Evolutionary conservation across 306 rosid genomes (phyloP).

Genomic region (Ormosia emarginata): DNA sequence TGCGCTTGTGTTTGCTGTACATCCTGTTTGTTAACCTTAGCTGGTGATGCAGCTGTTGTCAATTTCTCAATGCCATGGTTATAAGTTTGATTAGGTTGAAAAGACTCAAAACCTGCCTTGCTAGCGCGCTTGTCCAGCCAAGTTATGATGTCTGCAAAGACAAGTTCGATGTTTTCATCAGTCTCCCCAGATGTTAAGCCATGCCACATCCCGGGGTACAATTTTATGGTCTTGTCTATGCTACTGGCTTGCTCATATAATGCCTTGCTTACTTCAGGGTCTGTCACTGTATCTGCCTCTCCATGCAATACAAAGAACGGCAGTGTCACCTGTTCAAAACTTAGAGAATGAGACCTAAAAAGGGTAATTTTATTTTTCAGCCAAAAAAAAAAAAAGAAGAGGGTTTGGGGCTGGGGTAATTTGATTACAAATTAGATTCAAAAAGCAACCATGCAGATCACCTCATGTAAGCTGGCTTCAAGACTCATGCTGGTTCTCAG

Average conservation of each 20-base stretch:
- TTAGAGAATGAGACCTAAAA: not conserved
- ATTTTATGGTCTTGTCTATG: conserved; percentile 68
- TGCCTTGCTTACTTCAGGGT: conserved; percentile 78
- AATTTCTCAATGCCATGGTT: not conserved
- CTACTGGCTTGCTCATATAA: conserved; percentile 65
- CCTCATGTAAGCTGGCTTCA: conserved; percentile 62
- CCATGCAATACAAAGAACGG: conserved; percentile 90
- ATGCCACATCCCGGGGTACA: conserved; percentile 93
- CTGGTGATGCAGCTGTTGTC: not conserved
- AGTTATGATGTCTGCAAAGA: conserved; percentile 59
- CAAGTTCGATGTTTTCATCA: conserved; percentile 62
- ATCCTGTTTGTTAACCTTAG: not conserved
- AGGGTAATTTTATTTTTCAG: not conserved
- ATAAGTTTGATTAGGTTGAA: not conserved
- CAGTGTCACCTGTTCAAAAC: conserved; percentile 46
- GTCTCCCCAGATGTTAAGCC: conserved; percentile 76
- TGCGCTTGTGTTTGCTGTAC: not conserved
- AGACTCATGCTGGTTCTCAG: conserved; percentile 64
- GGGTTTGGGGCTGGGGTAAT: not conserved
- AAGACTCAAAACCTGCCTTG: not conserved
- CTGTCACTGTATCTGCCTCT: conserved; percentile 84
- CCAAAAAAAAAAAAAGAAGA: not conserved
- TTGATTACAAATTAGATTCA: not conserved
- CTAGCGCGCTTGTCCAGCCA: conserved; percentile 57
- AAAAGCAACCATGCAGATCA: not conserved